A percentile compares a stretch with the other conserved stretches of the same genome.
These are phyloP conservation scores for Dichotomocladium elegans DNA, from an alignment of 371 early-diverging fungal species.

Conservation along the genomic window DNA sequence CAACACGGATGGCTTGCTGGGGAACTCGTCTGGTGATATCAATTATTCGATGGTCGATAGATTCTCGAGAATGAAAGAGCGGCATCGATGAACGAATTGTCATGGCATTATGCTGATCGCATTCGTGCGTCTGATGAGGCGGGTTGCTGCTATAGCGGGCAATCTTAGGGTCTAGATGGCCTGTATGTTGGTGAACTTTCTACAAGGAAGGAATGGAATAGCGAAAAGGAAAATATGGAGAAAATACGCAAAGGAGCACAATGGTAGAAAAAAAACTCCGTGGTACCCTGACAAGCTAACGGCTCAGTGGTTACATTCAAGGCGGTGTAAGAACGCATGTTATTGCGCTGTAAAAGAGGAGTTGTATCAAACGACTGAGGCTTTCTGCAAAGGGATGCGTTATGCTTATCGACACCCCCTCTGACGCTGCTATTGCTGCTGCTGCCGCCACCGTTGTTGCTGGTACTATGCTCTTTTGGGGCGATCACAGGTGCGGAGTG, in stretches of 20 bases:
- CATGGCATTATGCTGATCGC: slow-evolving; percentile 13
- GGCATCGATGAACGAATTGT: slow-evolving; percentile 14
- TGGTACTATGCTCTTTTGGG: too few relatives aligned
- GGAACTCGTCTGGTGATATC: slow-evolving; percentile 4
- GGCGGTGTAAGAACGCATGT: background rate
- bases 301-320: background rate
- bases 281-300: too few relatives aligned
- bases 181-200: background rate
- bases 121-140: background rate
- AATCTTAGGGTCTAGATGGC: background rate
- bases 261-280: slow-evolving; percentile 3
- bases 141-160: slow-evolving; percentile 1
- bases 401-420: too few relatives aligned
- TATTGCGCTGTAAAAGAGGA: slow-evolving; percentile 2
- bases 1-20: slow-evolving; percentile 21
- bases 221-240: background rate
- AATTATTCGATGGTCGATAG: slow-evolving; percentile 1
- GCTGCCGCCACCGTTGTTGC: background rate
- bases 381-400: slow-evolving; percentile 3
- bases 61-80: background rate
- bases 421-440: too few relatives aligned
- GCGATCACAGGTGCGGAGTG: background rate
- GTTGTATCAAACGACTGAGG: slow-evolving; percentile 10
- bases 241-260: background rate
- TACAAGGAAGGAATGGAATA: background rate